Evolutionary conservation across 192 early-diverging fungal species (phyloP), one percentile per base, ranked within the genome.

Genomic region (Coemansia biformis): DNA sequence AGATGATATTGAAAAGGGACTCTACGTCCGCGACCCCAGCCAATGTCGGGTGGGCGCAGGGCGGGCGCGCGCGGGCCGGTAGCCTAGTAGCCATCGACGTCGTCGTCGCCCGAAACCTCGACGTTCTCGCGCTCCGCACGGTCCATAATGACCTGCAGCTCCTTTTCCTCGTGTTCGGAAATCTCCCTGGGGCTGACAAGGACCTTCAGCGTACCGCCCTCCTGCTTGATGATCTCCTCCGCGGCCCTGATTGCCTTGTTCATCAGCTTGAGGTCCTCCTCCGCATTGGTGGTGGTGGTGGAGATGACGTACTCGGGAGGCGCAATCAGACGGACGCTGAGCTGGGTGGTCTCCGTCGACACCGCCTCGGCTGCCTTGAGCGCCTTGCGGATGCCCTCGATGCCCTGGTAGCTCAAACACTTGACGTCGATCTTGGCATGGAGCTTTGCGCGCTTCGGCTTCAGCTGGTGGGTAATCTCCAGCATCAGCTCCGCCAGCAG

Each of bases 231-330:
- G 26, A 77, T 76, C 53, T 86, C 81, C 67, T 91, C 89, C 43
- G 89, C 88, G 18, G 76, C 83, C 24, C 67, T 73, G 39, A 99
- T 83, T 18, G 90, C 90, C 63, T 85, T 83, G 69, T 96, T 88
- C 83, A 98, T 84, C 22, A 82, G 79, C 45, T 86, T 79, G 56
- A 99, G 82, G 46, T 92, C 96, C 31, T 76, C 57, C 21, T 67
- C 74, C 71, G 93, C 94, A 47, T 97, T 91, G 33, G 89, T 50
- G 15, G 87, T 82, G 41, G 85, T 85, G 10, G 90, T 86, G 35
- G 86, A 83, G 58, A 99, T 84, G 38, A 95, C 92, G 66, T 97
- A 99, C 34, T 90, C 75, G 15, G 96, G 96, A 26, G 96, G 91
- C 1, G 93, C 91, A 40, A 99, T 83, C 49, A 95, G 82, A 43